These are phyloP conservation scores for Naganishia randhawae DNA, from an alignment of 768 basidiomycete species.

Conservation along the genomic window DNA sequence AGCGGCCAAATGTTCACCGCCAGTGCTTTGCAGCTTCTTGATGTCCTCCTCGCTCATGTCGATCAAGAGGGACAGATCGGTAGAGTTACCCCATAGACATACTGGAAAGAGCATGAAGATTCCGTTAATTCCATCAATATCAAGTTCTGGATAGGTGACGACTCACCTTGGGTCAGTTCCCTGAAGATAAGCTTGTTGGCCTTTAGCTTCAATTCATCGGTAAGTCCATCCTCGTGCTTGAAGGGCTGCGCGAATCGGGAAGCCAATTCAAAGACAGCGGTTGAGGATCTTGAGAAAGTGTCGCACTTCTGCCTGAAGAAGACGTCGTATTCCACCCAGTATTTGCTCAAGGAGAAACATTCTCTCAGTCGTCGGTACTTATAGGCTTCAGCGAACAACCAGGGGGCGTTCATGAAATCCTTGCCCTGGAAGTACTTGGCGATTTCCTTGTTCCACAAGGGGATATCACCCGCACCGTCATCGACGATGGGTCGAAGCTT, in stretches of 20 bases:
- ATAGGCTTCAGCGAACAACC: slow-evolving; percentile 68
- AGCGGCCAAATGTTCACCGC: slow-evolving; percentile 88
- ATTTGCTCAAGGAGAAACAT: slow-evolving; percentile 85
- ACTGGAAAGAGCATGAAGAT: slow-evolving; percentile 55
- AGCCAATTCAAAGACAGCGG: slow-evolving; percentile 91
- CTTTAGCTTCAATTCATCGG: slow-evolving; percentile 55
- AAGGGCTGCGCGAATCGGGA: slow-evolving; percentile 85
- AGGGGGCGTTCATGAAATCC: slow-evolving; percentile 38
- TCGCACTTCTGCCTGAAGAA: slow-evolving; percentile 96
- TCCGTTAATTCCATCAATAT: slow-evolving; percentile 1
- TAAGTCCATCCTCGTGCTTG: slow-evolving; percentile 57
- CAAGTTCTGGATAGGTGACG: not conserved
- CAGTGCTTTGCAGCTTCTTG: slow-evolving; percentile 90
- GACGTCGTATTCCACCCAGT: slow-evolving; percentile 86
- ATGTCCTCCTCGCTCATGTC: slow-evolving; percentile 99
- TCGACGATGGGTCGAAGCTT: slow-evolving; percentile 83
- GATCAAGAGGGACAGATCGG: slow-evolving; percentile 87
- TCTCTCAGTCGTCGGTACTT: slow-evolving; percentile 64
- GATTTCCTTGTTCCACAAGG: slow-evolving; percentile 95
- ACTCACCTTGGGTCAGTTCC: slow-evolving; percentile 80
- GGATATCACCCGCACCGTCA: slow-evolving; percentile 85
- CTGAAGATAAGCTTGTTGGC: slow-evolving; percentile 75
- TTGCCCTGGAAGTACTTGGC: slow-evolving; percentile 86
- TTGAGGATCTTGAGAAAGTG: slow-evolving; percentile 85
- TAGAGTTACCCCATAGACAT: slow-evolving; percentile 95